Conservation (phyloP, 768 basidiomycete species). For the Rhizopogon sp. region DNA sequence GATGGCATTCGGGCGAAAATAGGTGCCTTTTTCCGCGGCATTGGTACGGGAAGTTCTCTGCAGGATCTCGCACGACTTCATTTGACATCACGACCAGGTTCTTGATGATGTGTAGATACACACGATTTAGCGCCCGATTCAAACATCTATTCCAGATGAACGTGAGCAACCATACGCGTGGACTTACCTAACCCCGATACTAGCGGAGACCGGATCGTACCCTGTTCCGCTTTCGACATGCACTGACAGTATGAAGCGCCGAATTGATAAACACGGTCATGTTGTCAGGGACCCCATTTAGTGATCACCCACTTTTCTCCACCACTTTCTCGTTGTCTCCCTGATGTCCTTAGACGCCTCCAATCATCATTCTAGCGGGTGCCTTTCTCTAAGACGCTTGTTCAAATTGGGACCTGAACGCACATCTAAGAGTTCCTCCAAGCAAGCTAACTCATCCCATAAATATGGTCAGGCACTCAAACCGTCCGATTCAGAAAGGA, state of each 20-base stretch:
- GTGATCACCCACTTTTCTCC: constrained; percentile 5
- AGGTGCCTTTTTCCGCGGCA: constrained; percentile 14
- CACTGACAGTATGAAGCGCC: constrained; percentile 5
- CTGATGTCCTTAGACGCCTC: constrained; percentile 20
- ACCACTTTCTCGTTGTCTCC: constrained; percentile 1
- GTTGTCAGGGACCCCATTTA: constrained; percentile 13
- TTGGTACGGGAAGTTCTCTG: constrained; percentile 6
- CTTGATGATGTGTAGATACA: constrained; percentile 6
- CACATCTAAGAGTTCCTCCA: background rate
- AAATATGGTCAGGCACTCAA: background rate
- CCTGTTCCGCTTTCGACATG: constrained; percentile 8
- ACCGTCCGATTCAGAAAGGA: background rate
- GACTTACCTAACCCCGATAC: constrained; percentile 19
- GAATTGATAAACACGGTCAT: constrained; percentile 25
- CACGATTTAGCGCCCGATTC: constrained; percentile 4
- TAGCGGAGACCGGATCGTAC: constrained; percentile 25
- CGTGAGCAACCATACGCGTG: constrained; percentile 4
- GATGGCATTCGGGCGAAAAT: constrained; percentile 39
- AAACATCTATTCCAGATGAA: constrained; percentile 7
- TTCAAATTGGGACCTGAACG: constrained; percentile 3
- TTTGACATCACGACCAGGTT: constrained; percentile 4
- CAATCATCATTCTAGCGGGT: constrained; percentile 17
- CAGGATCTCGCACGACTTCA: constrained; percentile 4
- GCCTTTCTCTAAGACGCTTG: constrained; percentile 17
- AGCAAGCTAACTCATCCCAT: background rate